phyloP scores from a whole-genome alignment of 805 yeast species.

The Metschnikowia anglica region DNA sequence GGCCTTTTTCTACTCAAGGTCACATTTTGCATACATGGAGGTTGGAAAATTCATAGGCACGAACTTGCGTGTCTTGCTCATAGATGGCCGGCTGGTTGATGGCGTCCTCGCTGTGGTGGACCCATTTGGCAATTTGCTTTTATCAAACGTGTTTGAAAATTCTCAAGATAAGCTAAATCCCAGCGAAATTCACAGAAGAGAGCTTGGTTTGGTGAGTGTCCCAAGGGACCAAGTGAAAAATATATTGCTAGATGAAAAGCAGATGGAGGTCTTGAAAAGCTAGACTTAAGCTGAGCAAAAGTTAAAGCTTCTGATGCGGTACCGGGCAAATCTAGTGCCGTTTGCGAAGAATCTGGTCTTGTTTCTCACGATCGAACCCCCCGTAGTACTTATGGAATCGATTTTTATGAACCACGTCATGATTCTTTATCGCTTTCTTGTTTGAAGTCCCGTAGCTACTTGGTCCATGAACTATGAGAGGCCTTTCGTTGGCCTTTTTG shows the following conservation, averaged over 20 bases:
- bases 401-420: neutral
- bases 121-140: slow-evolving; percentile 42
- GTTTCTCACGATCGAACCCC: slow-evolving; percentile 7
- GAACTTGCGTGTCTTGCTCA: slow-evolving; percentile 27
- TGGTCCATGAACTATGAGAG: slow-evolving; percentile 9
- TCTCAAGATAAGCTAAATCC: slow-evolving; percentile 28
- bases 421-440: neutral
- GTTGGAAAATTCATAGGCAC: slow-evolving; percentile 30
- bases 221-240: slow-evolving; percentile 22
- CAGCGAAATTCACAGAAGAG: slow-evolving; percentile 23
- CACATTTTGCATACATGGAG: slow-evolving; percentile 3
- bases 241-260: slow-evolving; percentile 23
- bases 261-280: slow-evolving; percentile 1
- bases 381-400: slow-evolving; percentile 4
- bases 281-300: neutral
- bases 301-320: neutral
- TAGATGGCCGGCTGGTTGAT: slow-evolving; percentile 34
- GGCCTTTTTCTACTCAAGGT: neutral
- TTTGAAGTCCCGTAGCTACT: slow-evolving; percentile 1
- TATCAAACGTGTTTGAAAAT: slow-evolving; percentile 37
- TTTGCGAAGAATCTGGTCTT: slow-evolving; percentile 11
- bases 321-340: slow-evolving; percentile 2
- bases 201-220: slow-evolving; percentile 29
- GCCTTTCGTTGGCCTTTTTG: slow-evolving; percentile 3
- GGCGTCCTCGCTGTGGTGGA: slow-evolving; percentile 43